Conservation (phyloP, 805 yeast species). For the Candida loeiensis region DNA sequence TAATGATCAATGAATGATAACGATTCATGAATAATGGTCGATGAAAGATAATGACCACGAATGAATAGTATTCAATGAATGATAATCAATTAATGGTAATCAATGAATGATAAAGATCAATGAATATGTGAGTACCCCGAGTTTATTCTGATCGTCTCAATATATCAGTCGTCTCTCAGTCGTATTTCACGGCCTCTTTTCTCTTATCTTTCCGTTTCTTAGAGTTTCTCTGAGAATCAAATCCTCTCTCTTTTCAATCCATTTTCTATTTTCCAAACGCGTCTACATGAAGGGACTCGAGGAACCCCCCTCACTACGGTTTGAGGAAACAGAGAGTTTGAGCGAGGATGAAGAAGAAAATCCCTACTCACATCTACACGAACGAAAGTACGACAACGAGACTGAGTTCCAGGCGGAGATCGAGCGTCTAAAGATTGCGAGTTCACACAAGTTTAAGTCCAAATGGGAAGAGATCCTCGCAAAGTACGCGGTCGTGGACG, state of each 20-base stretch:
- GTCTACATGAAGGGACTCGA: neutral
- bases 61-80: too few species aligned
- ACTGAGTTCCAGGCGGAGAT: conserved; percentile 22
- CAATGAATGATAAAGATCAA: too few species aligned
- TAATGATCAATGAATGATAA: too few species aligned
- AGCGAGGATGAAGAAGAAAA: conserved; percentile 6
- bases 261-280: neutral
- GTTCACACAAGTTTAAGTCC: conserved; percentile 23
- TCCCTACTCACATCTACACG: conserved; percentile 7
- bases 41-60: too few species aligned
- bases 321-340: conserved; percentile 8
- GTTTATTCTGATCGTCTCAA: too few species aligned
- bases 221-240: neutral
- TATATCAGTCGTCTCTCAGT: too few species aligned
- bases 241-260: neutral
- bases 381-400: conserved; percentile 11
- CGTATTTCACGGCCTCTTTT: too few species aligned
- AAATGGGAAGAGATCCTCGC: conserved; percentile 53
- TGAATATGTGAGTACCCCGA: too few species aligned
- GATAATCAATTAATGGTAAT: too few species aligned
- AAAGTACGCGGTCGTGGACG: conserved; percentile 47
- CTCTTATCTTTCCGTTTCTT: too few species aligned
- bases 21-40: too few species aligned
- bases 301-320: neutral
- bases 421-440: conserved; percentile 24